Conservation (phyloP, 148 eudicot species). For the Arctostaphylos glauca region DNA sequence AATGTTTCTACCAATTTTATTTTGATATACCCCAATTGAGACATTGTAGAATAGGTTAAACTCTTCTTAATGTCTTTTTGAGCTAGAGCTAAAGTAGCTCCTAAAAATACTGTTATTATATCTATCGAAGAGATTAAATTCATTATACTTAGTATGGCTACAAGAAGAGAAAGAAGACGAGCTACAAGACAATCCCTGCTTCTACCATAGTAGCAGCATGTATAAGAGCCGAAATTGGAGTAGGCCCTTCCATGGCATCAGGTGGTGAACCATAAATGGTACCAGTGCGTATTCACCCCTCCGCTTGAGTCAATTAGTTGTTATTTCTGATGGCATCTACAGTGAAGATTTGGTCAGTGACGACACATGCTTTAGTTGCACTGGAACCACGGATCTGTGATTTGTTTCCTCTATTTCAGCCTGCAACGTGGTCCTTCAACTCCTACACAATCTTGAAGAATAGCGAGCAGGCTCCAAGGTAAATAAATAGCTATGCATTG, state of each 20-base stretch:
- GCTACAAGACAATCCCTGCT: neutral
- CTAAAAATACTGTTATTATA: neutral
- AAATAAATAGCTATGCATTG: conserved; percentile 9
- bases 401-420: conserved; percentile 51
- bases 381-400: neutral
- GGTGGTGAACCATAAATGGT: neutral
- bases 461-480: conserved; percentile 93
- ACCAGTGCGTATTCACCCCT: neutral
- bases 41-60: too few relatives aligned
- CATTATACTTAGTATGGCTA: neutral
- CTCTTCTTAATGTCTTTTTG: too few relatives aligned
- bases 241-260: neutral
- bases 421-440: conserved; percentile 86
- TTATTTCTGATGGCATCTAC: neutral
- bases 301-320: neutral
- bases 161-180: neutral
- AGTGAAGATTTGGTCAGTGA: neutral
- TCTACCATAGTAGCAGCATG: neutral
- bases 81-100: neutral
- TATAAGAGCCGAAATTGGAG: neutral
- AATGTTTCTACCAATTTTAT: neutral
- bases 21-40: neutral
- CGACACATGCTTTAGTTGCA: neutral
- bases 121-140: conserved; percentile 3
- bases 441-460: conserved; percentile 78